Evolutionary conservation across 2,329 filamentous ascomycete genomes (phyloP).

Genomic region (Hirsutella minnesotensis): DNA sequence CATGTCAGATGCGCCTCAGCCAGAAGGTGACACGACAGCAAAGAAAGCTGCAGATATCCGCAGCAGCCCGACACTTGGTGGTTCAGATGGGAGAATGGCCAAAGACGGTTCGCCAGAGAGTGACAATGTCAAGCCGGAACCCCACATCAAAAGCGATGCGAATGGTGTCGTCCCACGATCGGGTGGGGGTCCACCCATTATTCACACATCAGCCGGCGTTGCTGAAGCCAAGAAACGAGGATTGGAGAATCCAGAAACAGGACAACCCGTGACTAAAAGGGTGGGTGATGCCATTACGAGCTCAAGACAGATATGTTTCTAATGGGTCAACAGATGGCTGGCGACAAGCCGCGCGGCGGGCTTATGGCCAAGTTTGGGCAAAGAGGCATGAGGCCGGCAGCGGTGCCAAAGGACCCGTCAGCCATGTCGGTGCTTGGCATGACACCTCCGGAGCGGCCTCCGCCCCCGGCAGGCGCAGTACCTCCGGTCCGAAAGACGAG

Average conservation of each 20-base stretch:
- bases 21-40: neutral
- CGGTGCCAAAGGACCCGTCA: conserved; percentile 33
- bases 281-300: conserved; percentile 19
- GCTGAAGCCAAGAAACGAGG: conserved; percentile 29
- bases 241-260: conserved; percentile 23
- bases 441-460: conserved; percentile 30
- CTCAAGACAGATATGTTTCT: conserved; percentile 12
- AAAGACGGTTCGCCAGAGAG: neutral
- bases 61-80: neutral
- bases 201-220: conserved; percentile 22
- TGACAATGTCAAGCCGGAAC: neutral
- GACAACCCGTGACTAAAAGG: conserved; percentile 24
- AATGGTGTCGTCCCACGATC: conserved; percentile 12
- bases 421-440: conserved; percentile 40
- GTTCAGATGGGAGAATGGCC: neutral
- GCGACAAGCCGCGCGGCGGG: conserved; percentile 17
- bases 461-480: conserved; percentile 8
- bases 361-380: conserved; percentile 24
- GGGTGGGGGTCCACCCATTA: conserved; percentile 21
- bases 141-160: conserved; percentile 1
- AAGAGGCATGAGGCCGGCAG: conserved; percentile 14
- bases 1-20: conserved; percentile 3
- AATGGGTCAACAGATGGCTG: conserved; percentile 18
- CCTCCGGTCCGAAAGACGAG: conserved; percentile 8
- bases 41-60: neutral